phyloP scores from a whole-genome alignment of 371 early-diverging fungal genomes.

The Mortierella sp. region DNA sequence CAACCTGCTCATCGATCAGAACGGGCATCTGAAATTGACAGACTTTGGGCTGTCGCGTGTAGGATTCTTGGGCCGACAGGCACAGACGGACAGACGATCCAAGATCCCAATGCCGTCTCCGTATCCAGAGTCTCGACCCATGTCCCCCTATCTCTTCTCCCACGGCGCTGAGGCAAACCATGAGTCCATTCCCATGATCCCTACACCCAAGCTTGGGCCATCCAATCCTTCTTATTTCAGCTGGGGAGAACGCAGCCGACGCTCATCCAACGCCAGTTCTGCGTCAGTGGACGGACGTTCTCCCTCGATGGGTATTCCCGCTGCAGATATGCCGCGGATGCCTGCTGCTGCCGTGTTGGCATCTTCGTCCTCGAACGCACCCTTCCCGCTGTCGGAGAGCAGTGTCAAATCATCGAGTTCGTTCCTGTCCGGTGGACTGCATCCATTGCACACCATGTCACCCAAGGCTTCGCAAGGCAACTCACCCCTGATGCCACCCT shows the following conservation, averaged over 20 bases:
- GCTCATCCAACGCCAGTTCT: conserved; percentile 48
- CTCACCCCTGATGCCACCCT: conserved; percentile 39
- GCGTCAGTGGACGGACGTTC: conserved; percentile 37
- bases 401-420: conserved; percentile 54
- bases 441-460: conserved; percentile 34
- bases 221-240: conserved; percentile 45
- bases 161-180: conserved; percentile 33
- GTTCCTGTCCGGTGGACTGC: conserved; percentile 36
- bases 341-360: conserved; percentile 44
- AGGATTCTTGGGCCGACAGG: conserved; percentile 86
- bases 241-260: conserved; percentile 52
- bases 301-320: conserved; percentile 22
- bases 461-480: conserved; percentile 41
- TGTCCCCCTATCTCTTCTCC: conserved; percentile 51
- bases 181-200: conserved; percentile 52
- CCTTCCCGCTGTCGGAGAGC: conserved; percentile 45
- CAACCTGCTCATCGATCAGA: conserved; percentile 89
- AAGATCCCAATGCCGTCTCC: conserved; percentile 32
- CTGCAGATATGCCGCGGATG: conserved; percentile 43
- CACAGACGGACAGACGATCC: conserved; percentile 65
- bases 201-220: conserved; percentile 49
- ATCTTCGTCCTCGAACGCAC: conserved; percentile 38
- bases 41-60: conserved; percentile 95
- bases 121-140: conserved; percentile 41
- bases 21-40: conserved; percentile 93